These are phyloP conservation scores for Mycena latifolia DNA, from an alignment of 768 basidiomycete genomes.

Conservation along the genomic window DNA sequence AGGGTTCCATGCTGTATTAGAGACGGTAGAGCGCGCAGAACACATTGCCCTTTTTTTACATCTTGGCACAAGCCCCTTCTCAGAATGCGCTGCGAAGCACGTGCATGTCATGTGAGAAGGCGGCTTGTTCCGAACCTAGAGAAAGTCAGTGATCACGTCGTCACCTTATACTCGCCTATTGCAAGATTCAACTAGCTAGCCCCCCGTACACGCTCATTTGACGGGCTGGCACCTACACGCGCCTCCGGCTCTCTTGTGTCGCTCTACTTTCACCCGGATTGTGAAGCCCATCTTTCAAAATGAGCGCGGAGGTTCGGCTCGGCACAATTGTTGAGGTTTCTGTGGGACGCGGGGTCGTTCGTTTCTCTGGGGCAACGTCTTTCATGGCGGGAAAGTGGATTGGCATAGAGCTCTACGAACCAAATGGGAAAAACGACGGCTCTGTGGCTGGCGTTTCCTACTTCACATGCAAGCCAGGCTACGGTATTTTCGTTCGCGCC, in stretches of 20 bases:
- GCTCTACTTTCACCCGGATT: background rate
- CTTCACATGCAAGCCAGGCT: constrained; percentile 79
- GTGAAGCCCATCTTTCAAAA: constrained; percentile 20
- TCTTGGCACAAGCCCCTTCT: no score
- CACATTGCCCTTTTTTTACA: no score
- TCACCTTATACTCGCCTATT: no score
- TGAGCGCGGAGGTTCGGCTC: constrained; percentile 45
- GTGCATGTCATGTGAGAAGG: no score
- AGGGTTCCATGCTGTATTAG: no score
- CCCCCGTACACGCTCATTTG: constrained; percentile 3
- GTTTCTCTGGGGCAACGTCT: constrained; percentile 86
- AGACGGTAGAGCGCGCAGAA: no score
- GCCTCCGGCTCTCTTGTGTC: background rate
- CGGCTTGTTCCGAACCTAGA: no score
- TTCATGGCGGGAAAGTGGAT: constrained; percentile 96
- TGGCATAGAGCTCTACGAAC: constrained; percentile 87
- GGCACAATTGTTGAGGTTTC: constrained; percentile 85
- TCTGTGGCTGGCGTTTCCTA: constrained; percentile 83
- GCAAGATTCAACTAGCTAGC: no score
- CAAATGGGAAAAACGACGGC: constrained; percentile 97
- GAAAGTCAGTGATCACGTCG: no score
- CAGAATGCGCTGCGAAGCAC: no score
- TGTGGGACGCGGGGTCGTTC: constrained; percentile 85
- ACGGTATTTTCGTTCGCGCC: constrained; percentile 92
- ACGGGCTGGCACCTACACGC: constrained; percentile 18